phyloP scores from a whole-genome alignment of 2,329 filamentous ascomycete genomes.

The Phaeosphaeriaceae sp. region DNA sequence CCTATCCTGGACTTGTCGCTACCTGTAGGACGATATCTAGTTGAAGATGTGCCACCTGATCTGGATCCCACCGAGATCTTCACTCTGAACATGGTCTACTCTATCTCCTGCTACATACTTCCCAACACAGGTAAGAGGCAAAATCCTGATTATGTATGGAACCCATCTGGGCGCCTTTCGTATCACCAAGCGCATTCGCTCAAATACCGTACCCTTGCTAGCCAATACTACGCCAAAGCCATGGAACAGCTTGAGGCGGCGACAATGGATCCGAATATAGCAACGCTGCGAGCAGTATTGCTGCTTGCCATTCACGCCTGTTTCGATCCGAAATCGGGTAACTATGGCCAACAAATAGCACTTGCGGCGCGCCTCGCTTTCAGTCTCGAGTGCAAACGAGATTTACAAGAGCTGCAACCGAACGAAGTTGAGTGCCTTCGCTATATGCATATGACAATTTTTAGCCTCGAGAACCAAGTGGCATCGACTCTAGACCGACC shows the following conservation, averaged over 20 bases:
- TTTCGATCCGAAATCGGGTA: conserved; percentile 44
- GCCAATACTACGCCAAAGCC: conserved; percentile 35
- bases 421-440: conserved; percentile 29
- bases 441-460: conserved; percentile 45
- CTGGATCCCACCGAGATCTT: conserved; percentile 36
- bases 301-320: conserved; percentile 45
- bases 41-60: conserved; percentile 26
- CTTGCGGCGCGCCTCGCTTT: conserved; percentile 44
- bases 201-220: conserved; percentile 38
- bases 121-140: conserved; percentile 33
- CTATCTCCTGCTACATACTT: conserved; percentile 42
- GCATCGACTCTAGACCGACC: conserved; percentile 44
- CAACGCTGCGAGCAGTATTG: conserved; percentile 40
- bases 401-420: conserved; percentile 32
- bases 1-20: conserved; percentile 37
- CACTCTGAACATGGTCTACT: conserved; percentile 45
- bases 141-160: conserved; percentile 26
- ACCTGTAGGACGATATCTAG: conserved; percentile 27
- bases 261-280: conserved; percentile 40
- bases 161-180: conserved; percentile 31
- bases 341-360: conserved; percentile 46
- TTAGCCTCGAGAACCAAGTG: conserved; percentile 45
- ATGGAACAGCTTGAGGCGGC: conserved; percentile 42
- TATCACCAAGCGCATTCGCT: conserved; percentile 38
- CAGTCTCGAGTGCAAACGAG: conserved; percentile 34